Base-by-base conservation (phyloP, 495 filamentous ascomycete genomes). In the Podospora anserina region DNA sequence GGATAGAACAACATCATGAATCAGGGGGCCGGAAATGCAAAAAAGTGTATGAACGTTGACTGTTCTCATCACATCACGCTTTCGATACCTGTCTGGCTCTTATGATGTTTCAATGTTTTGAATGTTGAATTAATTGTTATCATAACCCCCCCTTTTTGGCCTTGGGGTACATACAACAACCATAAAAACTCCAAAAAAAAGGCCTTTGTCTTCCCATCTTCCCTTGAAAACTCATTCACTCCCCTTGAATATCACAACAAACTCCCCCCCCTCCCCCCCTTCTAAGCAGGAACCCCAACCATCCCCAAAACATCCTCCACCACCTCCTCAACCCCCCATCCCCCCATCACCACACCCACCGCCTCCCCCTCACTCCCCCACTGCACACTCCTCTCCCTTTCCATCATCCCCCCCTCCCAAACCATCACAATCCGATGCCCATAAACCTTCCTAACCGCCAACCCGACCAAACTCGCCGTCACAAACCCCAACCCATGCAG, bases 301-400 rank as follows among this genome's bases (percentile, higher is more conserved):
- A 80, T 80, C 18, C 80, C 82, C 44, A 97, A 73, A 2, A 97
- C 92, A 66, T 96, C 92, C 63, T 97, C 92, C 55, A 98, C 83
- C 2, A 97, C 89, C 68, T 89, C 87, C 72, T 94, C 92, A 0
- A 88, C 83, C 2, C 85, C 88, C 7, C 95, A 79, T 20, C 88
- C 88, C 19, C 87, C 86, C 26, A 98, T 72, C 66, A 92, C 68
- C 34, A 82, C 81, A 59, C 84, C 82, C 2, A 97, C 86, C 11
- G 91, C 90, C 27, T 78, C 81, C 3, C 89, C 53, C 64, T 96
- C 88, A 76, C 94, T 97, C 4, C 95, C 95, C 85, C 95, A 99
- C 76, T 96, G 92, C 80, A 96, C 83, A 74, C 93, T 97, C 56
- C 93, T 80, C 79, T 99, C 95, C 65, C 86, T 84, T 68, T 89